A percentile compares a stretch with the other conserved stretches of the same genome.
Conservation (phyloP, 805 yeast species). For the Nakazawaea anatomiae region DNA sequence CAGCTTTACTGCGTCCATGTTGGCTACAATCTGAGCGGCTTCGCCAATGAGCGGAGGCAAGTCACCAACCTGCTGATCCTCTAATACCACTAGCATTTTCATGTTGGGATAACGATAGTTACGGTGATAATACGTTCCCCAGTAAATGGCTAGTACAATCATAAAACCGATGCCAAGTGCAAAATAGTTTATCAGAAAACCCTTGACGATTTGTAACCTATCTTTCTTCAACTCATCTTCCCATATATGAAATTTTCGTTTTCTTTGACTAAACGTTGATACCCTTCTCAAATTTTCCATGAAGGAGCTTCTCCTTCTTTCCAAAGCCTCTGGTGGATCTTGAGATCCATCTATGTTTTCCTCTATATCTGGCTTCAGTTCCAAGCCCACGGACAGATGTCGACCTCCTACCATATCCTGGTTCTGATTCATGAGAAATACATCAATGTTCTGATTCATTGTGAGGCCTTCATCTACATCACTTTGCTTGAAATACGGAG, state of each 20-base stretch:
- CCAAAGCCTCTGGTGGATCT: neutral
- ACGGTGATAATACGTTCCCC: slow-evolving; percentile 41
- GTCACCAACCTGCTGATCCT: slow-evolving; percentile 22
- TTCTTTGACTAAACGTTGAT: neutral
- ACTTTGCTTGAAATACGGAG: neutral
- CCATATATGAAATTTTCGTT: slow-evolving; percentile 4
- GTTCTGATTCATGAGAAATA: neutral
- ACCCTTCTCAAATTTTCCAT: neutral
- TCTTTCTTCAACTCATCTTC: slow-evolving; percentile 5
- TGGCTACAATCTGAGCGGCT: slow-evolving; percentile 17
- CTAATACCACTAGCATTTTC: slow-evolving; percentile 33
- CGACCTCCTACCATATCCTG: slow-evolving; percentile 3
- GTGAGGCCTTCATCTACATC: neutral
- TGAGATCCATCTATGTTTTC: neutral
- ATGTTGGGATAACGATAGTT: slow-evolving; percentile 24
- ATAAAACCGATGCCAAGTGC: slow-evolving; percentile 1
- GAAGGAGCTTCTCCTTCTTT: neutral
- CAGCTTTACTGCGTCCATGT: slow-evolving; percentile 10
- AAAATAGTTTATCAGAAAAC: slow-evolving; percentile 2
- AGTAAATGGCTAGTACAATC: slow-evolving; percentile 34
- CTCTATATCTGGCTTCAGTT: neutral
- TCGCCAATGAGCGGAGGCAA: slow-evolving; percentile 24
- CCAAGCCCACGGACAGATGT: slow-evolving; percentile 9
- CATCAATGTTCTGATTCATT: slow-evolving; percentile 4
- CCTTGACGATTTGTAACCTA: neutral